A percentile compares a stretch with the other conserved stretches of the same genome.
Evolutionary conservation across 2,329 filamentous ascomycete species (phyloP).

Genomic region (Exophiala xenobiotica): DNA sequence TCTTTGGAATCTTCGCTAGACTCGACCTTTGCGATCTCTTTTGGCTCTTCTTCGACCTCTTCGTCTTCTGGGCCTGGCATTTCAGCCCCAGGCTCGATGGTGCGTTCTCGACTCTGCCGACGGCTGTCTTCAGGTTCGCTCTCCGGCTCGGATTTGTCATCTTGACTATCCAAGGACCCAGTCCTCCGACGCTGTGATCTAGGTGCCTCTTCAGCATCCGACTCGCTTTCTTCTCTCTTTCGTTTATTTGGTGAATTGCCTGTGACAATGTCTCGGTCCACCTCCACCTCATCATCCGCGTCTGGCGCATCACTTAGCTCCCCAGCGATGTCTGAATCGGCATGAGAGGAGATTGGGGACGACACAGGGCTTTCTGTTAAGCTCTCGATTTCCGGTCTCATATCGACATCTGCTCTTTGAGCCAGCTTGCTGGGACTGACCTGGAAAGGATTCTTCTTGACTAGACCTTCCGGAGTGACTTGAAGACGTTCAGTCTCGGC

Average conservation of each 20-base stretch:
- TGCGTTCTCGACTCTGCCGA: constrained; percentile 34
- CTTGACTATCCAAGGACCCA: constrained; percentile 36
- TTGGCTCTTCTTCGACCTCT: constrained; percentile 39
- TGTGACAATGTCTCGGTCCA: constrained; percentile 8
- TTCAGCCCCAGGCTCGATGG: constrained; percentile 34
- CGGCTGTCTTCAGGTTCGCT: constrained; percentile 30
- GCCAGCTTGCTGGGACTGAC: constrained; percentile 76
- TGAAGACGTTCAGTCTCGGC: constrained; percentile 93
- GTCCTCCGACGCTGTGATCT: constrained; percentile 40
- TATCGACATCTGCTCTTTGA: constrained; percentile 40
- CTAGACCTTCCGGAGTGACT: constrained; percentile 69
- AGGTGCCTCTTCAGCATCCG: constrained; percentile 28
- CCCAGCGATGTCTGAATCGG: constrained; percentile 27
- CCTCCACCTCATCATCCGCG: constrained; percentile 27
- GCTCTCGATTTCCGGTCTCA: constrained; percentile 32
- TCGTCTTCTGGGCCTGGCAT: constrained; percentile 47
- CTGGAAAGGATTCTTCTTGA: constrained; percentile 60
- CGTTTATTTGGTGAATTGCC: constrained; percentile 35
- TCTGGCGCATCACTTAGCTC: constrained; percentile 26
- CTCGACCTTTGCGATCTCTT: constrained; percentile 56
- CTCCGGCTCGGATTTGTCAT: constrained; percentile 33
- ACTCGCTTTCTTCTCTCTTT: constrained; percentile 32
- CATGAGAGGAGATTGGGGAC: constrained; percentile 28
- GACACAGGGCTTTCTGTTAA: constrained; percentile 39
- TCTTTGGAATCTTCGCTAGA: constrained; percentile 58